phyloP scores from a whole-genome alignment of 306 rosid genomes.

The Corylus americana region DNA sequence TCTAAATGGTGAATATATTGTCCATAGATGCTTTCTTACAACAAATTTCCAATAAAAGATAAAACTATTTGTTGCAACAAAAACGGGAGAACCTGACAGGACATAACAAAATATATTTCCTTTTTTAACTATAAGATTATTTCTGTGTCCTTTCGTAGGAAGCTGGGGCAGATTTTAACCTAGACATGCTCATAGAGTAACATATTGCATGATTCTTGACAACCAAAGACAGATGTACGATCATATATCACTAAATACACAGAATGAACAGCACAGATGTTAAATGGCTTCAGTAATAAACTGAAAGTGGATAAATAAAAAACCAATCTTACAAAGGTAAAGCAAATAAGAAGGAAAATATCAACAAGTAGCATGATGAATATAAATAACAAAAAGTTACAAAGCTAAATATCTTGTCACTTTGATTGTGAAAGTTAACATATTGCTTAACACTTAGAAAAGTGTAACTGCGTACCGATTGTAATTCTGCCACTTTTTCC shows the following conservation, averaged over 20 bases:
- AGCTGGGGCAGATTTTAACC: background rate
- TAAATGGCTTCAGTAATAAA: background rate
- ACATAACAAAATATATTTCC: background rate
- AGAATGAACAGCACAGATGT: background rate
- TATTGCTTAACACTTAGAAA: background rate
- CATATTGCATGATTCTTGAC: background rate
- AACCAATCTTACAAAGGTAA: background rate
- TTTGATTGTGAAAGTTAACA: constrained; percentile 4
- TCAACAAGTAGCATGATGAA: background rate
- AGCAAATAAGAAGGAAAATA: background rate
- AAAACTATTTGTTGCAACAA: background rate
- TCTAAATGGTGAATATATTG: background rate
- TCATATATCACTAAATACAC: background rate
- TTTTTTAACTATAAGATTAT: background rate
- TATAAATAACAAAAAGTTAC: background rate
- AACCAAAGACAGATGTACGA: background rate
- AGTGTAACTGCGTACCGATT: constrained; percentile 44
- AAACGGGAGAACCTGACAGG: background rate
- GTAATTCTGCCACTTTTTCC: constrained; percentile 73
- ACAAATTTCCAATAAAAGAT: background rate
- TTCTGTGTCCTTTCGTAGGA: too few species aligned
- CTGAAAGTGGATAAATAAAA: background rate
- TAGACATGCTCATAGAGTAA: background rate
- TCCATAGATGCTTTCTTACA: background rate
- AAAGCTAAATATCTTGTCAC: background rate